phyloP scores from a whole-genome alignment of 2,329 filamentous ascomycete genomes.

The Sporothrix brasiliensis region DNA sequence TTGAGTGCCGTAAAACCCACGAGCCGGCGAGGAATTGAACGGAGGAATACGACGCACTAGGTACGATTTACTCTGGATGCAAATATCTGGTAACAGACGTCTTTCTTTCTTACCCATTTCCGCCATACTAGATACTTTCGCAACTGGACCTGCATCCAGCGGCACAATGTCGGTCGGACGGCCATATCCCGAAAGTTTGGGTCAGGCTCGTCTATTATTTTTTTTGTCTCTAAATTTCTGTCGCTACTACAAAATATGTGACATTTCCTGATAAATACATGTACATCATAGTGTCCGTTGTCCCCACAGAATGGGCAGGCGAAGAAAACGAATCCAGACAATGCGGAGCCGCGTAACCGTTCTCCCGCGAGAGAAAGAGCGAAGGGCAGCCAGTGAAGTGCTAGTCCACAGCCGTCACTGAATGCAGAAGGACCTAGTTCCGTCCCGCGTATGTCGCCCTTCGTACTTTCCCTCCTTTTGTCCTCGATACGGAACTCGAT shows the following conservation, averaged over 20 bases:
- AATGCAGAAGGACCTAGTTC: neutral
- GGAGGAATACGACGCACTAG: too few relatives aligned
- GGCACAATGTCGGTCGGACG: neutral
- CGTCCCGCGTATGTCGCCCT: neutral
- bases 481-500: neutral
- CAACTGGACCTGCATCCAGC: slow-evolving; percentile 1
- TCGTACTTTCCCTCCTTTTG: neutral
- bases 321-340: neutral
- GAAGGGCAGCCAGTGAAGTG: neutral
- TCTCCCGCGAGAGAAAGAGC: slow-evolving; percentile 19
- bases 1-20: slow-evolving; percentile 10
- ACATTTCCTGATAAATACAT: neutral
- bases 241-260: neutral
- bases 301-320: slow-evolving; percentile 1
- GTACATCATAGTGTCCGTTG: neutral
- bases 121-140: neutral
- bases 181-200: neutral
- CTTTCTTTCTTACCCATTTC: neutral
- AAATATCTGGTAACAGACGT: too few relatives aligned
- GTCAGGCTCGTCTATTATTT: neutral
- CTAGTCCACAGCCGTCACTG: neutral
- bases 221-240: neutral
- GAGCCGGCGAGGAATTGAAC: neutral
- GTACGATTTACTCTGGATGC: too few relatives aligned
- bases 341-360: slow-evolving; percentile 6